phyloP scores from a whole-genome alignment of 75 land plant genomes.

The Chamaecyparis obtusa region DNA sequence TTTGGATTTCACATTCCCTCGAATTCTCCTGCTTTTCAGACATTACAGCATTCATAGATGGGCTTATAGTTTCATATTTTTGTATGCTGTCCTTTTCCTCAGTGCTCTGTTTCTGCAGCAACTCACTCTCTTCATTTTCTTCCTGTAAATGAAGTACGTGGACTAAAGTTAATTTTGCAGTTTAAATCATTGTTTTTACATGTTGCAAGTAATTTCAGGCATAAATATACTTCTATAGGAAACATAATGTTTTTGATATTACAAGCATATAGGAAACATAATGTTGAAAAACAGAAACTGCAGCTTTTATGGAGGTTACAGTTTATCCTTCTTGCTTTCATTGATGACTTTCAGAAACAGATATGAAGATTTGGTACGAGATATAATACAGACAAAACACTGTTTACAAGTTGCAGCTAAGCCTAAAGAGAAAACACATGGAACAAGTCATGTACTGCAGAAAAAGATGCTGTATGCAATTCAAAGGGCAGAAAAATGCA shows the following conservation, averaged over 20 bases:
- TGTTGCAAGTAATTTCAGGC: not conserved
- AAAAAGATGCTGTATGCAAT: not conserved
- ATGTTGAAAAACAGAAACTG: not conserved
- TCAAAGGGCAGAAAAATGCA: not conserved
- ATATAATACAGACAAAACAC: not conserved
- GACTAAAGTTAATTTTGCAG: not conserved
- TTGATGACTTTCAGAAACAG: not conserved
- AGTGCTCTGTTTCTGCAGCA: not conserved
- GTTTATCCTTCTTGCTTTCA: not conserved
- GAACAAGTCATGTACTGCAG: not conserved
- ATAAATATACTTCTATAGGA: not conserved
- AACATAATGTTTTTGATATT: not conserved
- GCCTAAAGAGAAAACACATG: not conserved
- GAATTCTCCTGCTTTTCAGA: conserved; percentile 8
- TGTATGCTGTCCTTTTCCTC: conserved; percentile 1
- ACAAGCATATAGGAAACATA: not conserved
- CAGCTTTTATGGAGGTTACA: not conserved
- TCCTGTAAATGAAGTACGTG: not conserved
- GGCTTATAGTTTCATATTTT: not conserved
- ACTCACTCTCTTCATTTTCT: not conserved
- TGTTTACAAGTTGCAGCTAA: not conserved
- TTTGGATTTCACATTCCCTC: not conserved
- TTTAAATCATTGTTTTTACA: not conserved
- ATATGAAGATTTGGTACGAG: not conserved
- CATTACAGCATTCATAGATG: not conserved